A percentile compares a stretch with the other conserved stretches of the same genome.
Conservation (phyloP, 768 basidiomycete species). For the Naganishia antarctica region DNA sequence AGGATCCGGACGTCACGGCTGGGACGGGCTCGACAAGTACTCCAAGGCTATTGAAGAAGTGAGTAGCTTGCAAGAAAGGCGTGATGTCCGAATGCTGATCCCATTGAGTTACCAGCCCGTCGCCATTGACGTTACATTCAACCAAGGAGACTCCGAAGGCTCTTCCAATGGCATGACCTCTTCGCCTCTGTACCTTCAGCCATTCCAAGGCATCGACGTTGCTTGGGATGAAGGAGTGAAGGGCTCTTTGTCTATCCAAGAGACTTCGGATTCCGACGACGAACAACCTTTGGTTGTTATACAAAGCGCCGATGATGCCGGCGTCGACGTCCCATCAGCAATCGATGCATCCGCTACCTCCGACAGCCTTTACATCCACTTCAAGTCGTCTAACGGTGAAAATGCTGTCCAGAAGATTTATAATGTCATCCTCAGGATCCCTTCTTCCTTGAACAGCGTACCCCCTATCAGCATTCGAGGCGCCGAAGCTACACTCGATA, state of each 20-base stretch:
- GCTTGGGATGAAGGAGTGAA: conserved; percentile 1
- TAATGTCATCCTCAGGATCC: conserved; percentile 5
- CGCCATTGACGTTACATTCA: not conserved
- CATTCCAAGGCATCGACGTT: not conserved
- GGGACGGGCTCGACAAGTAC: not conserved
- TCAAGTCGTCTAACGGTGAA: not conserved
- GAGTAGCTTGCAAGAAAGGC: not conserved
- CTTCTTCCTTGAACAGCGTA: not conserved
- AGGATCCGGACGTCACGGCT: not conserved
- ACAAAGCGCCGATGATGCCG: not conserved
- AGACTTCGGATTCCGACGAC: not conserved
- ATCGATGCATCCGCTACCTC: not conserved
- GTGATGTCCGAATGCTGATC: not conserved
- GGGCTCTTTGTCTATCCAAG: not conserved
- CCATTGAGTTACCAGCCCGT: not conserved
- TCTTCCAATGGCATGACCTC: not conserved
- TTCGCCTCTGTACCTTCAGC: conserved; percentile 3
- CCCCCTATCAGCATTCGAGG: conserved; percentile 14
- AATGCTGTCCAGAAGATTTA: not conserved
- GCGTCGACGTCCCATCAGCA: too few species aligned
- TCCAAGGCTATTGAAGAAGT: not conserved
- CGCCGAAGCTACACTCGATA: not conserved
- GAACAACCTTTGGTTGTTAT: not conserved
- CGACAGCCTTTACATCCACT: not conserved
- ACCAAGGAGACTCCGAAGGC: not conserved